phyloP scores from a whole-genome alignment of 192 early-diverging fungal species.

The Cetraspora pellucida region DNA sequence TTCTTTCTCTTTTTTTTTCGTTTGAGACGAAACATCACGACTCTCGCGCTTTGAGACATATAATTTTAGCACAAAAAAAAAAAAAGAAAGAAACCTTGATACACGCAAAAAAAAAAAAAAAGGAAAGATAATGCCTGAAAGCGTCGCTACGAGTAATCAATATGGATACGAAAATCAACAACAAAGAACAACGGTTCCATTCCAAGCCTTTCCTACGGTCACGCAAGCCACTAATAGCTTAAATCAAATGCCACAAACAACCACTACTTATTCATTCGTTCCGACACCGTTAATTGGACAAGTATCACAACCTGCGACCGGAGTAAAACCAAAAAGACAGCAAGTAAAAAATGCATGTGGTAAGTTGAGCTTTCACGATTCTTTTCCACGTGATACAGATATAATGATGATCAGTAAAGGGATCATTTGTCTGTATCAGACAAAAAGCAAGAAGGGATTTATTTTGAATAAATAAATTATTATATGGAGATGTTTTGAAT shows the following conservation, averaged over 20 bases:
- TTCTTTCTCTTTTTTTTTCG: neutral
- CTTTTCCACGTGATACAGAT: neutral
- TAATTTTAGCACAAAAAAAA: neutral
- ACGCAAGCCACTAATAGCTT: neutral
- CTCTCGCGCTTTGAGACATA: neutral
- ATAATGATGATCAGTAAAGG: neutral
- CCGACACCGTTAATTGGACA: neutral
- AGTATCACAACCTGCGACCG: neutral
- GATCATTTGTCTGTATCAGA: no score
- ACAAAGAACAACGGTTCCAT: neutral
- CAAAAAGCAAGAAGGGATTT: no score
- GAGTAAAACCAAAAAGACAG: conserved; percentile 59
- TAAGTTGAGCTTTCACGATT: conserved; percentile 39
- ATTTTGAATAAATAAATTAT: no score
- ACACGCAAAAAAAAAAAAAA: no score
- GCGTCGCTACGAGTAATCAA: neutral
- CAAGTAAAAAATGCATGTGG: conserved; percentile 93
- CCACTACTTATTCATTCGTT: neutral
- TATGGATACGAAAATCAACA: neutral
- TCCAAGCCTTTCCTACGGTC: neutral
- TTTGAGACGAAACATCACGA: neutral
- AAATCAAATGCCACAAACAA: neutral
- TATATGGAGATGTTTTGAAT: no score
- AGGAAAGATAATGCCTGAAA: neutral
- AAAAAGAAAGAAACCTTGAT: neutral